A percentile compares a stretch with the other conserved stretches of the same genome.
phyloP scores from a whole-genome alignment of 768 basidiomycete species.

The Termitomyces sp. region DNA sequence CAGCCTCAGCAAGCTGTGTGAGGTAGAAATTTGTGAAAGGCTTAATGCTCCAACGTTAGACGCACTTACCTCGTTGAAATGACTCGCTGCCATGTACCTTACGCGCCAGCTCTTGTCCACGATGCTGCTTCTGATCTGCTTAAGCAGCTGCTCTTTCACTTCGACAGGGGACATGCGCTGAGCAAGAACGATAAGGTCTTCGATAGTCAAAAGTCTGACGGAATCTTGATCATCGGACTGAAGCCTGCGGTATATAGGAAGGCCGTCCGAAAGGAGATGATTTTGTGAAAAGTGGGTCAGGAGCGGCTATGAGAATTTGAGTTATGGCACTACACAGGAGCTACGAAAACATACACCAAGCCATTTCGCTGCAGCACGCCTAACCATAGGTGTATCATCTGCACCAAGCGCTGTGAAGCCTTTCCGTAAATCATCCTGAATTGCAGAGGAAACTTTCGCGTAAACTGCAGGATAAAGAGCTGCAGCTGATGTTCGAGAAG shows the following conservation, averaged over 20 bases:
- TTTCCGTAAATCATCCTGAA: slow-evolving; percentile 87
- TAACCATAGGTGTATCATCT: slow-evolving; percentile 99
- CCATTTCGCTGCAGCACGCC: slow-evolving; percentile 94
- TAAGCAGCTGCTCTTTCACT: slow-evolving; percentile 84
- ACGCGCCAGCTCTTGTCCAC: slow-evolving; percentile 98
- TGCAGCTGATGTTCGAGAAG: slow-evolving; percentile 92
- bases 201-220: slow-evolving; percentile 91
- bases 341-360: slow-evolving; percentile 69
- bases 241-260: slow-evolving; percentile 91
- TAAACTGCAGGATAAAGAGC: slow-evolving; percentile 93
- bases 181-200: slow-evolving; percentile 92
- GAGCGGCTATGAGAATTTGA: slow-evolving; percentile 51
- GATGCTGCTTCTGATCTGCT: slow-evolving; percentile 84
- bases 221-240: slow-evolving; percentile 98
- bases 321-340: background rate
- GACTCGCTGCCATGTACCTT: slow-evolving; percentile 96
- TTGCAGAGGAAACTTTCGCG: slow-evolving; percentile 61
- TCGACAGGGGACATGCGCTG: slow-evolving; percentile 82
- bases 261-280: slow-evolving; percentile 80
- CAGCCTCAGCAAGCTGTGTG: slow-evolving; percentile 79
- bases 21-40: background rate
- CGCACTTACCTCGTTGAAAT: slow-evolving; percentile 86
- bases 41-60: background rate
- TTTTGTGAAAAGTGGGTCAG: slow-evolving; percentile 75
- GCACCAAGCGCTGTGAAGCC: slow-evolving; percentile 77